phyloP scores from a whole-genome alignment of 352 stramenopile species.

The Globisporangium yorkense region DNA sequence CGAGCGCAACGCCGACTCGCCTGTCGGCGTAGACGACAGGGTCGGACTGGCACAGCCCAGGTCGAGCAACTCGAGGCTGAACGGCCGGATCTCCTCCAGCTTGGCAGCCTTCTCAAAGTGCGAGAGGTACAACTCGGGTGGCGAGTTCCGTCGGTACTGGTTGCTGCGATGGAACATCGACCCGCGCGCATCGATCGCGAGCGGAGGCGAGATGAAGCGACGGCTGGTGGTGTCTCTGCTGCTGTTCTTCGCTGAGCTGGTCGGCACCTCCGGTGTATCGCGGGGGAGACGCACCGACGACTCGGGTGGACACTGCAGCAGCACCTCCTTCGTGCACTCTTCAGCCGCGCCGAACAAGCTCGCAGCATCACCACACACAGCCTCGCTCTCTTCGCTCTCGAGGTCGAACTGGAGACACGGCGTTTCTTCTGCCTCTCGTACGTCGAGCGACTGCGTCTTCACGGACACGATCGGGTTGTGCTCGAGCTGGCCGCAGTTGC shows the following conservation, averaged over 20 bases:
- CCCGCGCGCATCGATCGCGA: constrained; percentile 34
- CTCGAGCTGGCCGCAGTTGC: constrained; percentile 2
- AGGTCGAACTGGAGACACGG: constrained; percentile 9
- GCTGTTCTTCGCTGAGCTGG: too few species aligned
- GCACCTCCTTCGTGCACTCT: not conserved
- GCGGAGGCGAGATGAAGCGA: constrained; percentile 45
- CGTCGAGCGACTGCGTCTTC: constrained; percentile 4
- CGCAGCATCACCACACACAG: not conserved
- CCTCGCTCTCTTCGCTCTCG: constrained; percentile 3
- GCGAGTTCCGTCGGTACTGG: constrained; percentile 57
- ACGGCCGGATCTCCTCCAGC: constrained; percentile 29
- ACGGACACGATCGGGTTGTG: not conserved
- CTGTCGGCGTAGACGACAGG: constrained; percentile 8
- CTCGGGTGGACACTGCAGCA: not conserved
- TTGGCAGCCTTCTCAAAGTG: constrained; percentile 47
- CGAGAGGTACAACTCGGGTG: constrained; percentile 51
- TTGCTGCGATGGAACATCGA: constrained; percentile 21
- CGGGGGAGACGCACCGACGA: not conserved
- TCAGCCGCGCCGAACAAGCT: too few species aligned
- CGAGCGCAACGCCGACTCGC: not conserved
- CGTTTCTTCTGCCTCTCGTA: constrained; percentile 1
- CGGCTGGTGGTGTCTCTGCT: constrained; percentile 1
- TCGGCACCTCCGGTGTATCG: not conserved
- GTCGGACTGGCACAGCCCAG: constrained; percentile 2
- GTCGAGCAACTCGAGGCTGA: constrained; percentile 19